Percentiles rank a stretch among this genome's conserved stretches.
These are phyloP conservation scores for Malus orientalis DNA, from an alignment of 306 rosid genomes.

Conservation along the genomic window DNA sequence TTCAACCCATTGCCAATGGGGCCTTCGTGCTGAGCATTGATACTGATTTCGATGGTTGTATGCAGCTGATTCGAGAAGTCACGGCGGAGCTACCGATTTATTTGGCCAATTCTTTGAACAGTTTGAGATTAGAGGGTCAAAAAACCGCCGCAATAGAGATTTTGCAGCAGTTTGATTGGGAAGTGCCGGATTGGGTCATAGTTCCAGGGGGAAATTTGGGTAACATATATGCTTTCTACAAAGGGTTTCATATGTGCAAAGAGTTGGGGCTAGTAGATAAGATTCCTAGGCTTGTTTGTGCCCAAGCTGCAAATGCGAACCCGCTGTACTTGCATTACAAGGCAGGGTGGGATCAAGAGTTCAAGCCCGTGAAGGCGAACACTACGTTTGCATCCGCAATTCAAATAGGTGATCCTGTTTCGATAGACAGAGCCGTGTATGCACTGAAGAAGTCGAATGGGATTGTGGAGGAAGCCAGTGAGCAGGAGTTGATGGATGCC, in stretches of 20 bases:
- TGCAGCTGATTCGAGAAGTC: slow-evolving; percentile 68
- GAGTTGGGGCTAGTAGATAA: slow-evolving; percentile 74
- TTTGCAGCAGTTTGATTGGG: slow-evolving; percentile 81
- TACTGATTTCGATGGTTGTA: slow-evolving; percentile 83
- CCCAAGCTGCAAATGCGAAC: slow-evolving; percentile 83
- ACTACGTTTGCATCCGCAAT: slow-evolving; percentile 77
- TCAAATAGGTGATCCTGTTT: slow-evolving; percentile 86
- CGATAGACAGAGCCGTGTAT: slow-evolving; percentile 72
- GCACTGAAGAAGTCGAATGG: slow-evolving; percentile 65
- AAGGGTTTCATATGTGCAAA: slow-evolving; percentile 73
- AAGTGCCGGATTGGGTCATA: slow-evolving; percentile 86
- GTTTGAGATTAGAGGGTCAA: slow-evolving; percentile 75
- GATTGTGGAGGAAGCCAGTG: slow-evolving; percentile 88
- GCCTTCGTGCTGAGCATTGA: slow-evolving; percentile 75
- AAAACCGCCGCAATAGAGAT: slow-evolving; percentile 84
- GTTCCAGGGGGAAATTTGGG: slow-evolving; percentile 79
- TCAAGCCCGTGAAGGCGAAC: slow-evolving; percentile 46
- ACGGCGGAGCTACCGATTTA: slow-evolving; percentile 68
- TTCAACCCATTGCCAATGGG: slow-evolving; percentile 79
- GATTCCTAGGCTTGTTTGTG: slow-evolving; percentile 87
- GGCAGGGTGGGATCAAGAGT: slow-evolving; percentile 61
- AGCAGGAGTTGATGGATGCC: slow-evolving; percentile 86
- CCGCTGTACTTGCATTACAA: slow-evolving; percentile 60
- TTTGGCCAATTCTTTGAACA: slow-evolving; percentile 61
- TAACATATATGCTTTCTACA: slow-evolving; percentile 77